These are phyloP conservation scores for Pythium periplocum DNA, from an alignment of 352 stramenopile species.

Conservation along the genomic window DNA sequence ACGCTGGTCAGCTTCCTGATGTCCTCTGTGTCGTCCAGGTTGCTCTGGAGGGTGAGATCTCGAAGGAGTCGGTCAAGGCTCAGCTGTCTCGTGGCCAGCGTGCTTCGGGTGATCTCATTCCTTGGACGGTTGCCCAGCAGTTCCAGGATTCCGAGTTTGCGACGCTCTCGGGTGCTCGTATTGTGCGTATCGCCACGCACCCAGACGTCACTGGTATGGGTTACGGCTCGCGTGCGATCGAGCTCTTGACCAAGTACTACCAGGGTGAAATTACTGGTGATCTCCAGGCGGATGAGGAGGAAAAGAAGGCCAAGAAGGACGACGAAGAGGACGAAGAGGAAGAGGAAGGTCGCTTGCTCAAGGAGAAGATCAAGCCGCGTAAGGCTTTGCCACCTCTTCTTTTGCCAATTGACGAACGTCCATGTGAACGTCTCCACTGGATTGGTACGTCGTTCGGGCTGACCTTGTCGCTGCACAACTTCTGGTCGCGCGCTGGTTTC, in stretches of 20 bases:
- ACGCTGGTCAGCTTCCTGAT: conserved; percentile 92
- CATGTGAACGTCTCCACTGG: conserved; percentile 96
- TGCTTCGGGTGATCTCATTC: conserved; percentile 97
- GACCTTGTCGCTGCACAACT: conserved; percentile 95
- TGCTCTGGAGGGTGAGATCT: conserved; percentile 97
- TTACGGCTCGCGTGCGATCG: conserved; percentile 95
- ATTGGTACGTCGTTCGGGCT: conserved; percentile 98
- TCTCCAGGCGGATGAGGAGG: conserved; percentile 25
- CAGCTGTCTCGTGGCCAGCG: conserved; percentile 95
- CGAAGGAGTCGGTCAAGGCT: conserved; percentile 92
- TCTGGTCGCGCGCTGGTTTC: conserved; percentile 95
- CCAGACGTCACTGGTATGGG: conserved; percentile 96
- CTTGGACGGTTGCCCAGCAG: conserved; percentile 99
- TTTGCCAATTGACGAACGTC: conserved; percentile 92
- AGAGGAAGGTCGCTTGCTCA: conserved; percentile 44
- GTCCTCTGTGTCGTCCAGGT: conserved; percentile 98
- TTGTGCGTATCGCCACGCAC: conserved; percentile 98
- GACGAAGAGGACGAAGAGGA: conserved; percentile 44
- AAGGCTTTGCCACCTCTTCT: conserved; percentile 97
- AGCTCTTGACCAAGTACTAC: conserved; percentile 97
- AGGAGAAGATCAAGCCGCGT: conserved; percentile 92
- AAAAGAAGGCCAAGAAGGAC: conserved; percentile 30
- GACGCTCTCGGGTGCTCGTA: conserved; percentile 93
- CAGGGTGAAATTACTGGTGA: conserved; percentile 93
- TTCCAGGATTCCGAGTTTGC: conserved; percentile 99